Conservation (phyloP, 2,329 filamentous ascomycete species). For the Mycosphaerella sp. region DNA sequence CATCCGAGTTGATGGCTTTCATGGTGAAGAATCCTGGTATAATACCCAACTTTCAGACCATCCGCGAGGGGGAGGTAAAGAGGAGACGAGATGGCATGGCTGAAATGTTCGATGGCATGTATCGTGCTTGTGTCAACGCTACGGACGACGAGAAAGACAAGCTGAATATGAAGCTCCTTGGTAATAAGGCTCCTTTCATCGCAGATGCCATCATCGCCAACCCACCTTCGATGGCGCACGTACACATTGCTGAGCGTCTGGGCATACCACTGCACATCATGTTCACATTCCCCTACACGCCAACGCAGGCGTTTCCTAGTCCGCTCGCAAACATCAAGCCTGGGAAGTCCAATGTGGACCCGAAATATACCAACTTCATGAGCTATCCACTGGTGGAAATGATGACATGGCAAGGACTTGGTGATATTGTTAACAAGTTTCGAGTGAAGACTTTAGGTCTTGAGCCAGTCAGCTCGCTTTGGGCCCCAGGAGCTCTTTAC, state of each 20-base stretch:
- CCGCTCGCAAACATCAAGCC: constrained; percentile 67
- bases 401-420: constrained; percentile 59
- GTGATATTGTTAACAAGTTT: constrained; percentile 71
- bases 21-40: constrained; percentile 81
- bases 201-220: constrained; percentile 82
- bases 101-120: constrained; percentile 78
- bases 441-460: constrained; percentile 62
- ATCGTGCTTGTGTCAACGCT: constrained; percentile 68
- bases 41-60: constrained; percentile 66
- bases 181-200: constrained; percentile 55
- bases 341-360: constrained; percentile 59
- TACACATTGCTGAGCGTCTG: constrained; percentile 72
- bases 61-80: constrained; percentile 67
- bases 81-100: constrained; percentile 63
- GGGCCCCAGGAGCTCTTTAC: constrained; percentile 68
- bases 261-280: constrained; percentile 63
- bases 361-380: constrained; percentile 71
- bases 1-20: constrained; percentile 76
- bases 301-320: constrained; percentile 66
- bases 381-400: constrained; percentile 74
- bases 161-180: constrained; percentile 60
- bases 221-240: constrained; percentile 69
- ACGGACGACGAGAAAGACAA: constrained; percentile 62
- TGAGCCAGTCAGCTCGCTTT: constrained; percentile 68
- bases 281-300: constrained; percentile 63